Evolutionary conservation across 1,284 basidiomycete species (phyloP), one percentile per base, ranked within the genome.

Genomic region (Pseudozyma tsukubaensis): DNA sequence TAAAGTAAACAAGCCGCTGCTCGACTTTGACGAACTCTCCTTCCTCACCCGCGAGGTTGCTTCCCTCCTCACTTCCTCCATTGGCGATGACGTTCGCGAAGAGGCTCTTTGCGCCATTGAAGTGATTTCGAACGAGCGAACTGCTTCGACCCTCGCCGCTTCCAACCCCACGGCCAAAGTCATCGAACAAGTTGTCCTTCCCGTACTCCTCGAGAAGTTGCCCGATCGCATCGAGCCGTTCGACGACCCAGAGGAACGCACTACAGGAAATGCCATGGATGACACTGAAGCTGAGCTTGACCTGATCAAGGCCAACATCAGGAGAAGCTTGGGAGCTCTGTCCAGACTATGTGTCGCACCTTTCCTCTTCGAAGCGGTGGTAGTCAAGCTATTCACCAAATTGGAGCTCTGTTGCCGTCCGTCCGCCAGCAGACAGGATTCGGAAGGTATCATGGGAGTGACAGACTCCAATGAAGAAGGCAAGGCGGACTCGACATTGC

Each of bases 341-440:
- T 88, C 90, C 42, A 88, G 88, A 12, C 88, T 99, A 13, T 96
- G 94, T 82, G 84, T 89, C 3, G 89, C 91, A 48, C 88, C 92
- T 0, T 88, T 90, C 21, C 87, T 98, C 29, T 98, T 97, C 85
- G 93, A 94, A 82, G 91, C 88, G 7, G 88, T 98, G 34, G 89
- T 94, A 42, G 89, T 94, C 48, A 90, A 92, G 21, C 86, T 98
- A 12, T 89, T 88, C 0, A 90, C 91, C 1, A 93, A 94, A 84
- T 86, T 98, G 29, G 92, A 94, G 1, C 90, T 91, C 5, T 85
- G 97, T 13, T 89, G 95, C 71, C 87, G 88, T 9, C 86, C 92
- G 3, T 90, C 96, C 61, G 86, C 86, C 59, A 19, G 76, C 75
- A 37, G 56, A 50, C 21, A 29, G 40, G 35, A 9, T 1, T 48